These are phyloP conservation scores for Mycocentrospora acerina DNA, from an alignment of 2,329 filamentous ascomycete species.

Conservation along the genomic window DNA sequence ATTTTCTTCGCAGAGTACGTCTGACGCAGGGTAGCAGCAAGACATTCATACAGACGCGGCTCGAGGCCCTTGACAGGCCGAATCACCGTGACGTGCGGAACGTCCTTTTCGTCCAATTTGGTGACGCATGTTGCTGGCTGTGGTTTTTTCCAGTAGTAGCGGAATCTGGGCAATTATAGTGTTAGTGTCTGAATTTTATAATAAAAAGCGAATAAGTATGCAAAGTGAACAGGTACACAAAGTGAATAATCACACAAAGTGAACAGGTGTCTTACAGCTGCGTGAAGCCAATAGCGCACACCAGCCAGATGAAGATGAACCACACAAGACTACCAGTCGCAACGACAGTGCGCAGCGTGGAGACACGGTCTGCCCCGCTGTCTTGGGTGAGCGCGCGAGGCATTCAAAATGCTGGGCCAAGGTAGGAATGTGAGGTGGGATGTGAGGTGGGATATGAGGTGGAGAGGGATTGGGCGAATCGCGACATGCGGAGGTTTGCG, in stretches of 20 bases:
- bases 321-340: conserved; percentile 55
- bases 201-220: conserved; percentile 3
- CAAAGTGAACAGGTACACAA: no score
- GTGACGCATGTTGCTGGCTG: conserved; percentile 46
- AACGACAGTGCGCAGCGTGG: conserved; percentile 39
- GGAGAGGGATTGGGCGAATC: no score
- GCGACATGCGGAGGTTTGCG: no score
- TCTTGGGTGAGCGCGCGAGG: conserved; percentile 21
- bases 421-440: no score
- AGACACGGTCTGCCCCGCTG: conserved; percentile 34
- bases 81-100: conserved; percentile 86
- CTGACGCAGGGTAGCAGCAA: conserved; percentile 81
- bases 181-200: conserved; percentile 9
- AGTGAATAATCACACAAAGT: no score
- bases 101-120: conserved; percentile 43
- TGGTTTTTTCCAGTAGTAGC: conserved; percentile 54
- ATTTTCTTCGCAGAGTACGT: conserved; percentile 75
- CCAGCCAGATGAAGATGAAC: conserved; percentile 57
- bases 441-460: no score
- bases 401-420: no score
- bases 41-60: conserved; percentile 85
- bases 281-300: conserved; percentile 60
- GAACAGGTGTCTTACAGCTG: conserved; percentile 54
- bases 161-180: conserved; percentile 54
- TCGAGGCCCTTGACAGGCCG: conserved; percentile 93